Conservation (phyloP, 106 monocot genomes). For the Alisma plantagoaquatica region DNA sequence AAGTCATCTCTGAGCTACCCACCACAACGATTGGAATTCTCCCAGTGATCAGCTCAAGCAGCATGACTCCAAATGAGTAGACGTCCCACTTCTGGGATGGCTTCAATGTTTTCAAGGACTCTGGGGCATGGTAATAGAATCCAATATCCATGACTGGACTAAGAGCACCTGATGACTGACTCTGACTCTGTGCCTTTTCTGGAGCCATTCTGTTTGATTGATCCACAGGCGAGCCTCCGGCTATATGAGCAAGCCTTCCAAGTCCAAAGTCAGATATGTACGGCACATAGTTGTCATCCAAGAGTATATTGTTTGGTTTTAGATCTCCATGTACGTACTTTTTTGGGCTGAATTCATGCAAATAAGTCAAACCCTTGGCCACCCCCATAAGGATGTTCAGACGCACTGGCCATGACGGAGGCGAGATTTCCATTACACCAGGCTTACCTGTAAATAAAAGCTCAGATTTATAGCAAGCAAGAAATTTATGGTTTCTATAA, state of each 20-base stretch:
- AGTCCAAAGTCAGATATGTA: constrained; percentile 83
- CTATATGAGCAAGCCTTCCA: constrained; percentile 50
- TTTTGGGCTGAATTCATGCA: constrained; percentile 89
- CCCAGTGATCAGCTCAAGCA: constrained; percentile 77
- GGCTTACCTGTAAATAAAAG: constrained; percentile 35
- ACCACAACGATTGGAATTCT: constrained; percentile 48
- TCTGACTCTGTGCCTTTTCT: constrained; percentile 28
- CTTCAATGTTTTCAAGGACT: constrained; percentile 52
- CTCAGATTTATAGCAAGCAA: too few relatives aligned
- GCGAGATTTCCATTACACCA: constrained; percentile 20
- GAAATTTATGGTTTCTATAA: too few relatives aligned
- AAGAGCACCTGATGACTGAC: constrained; percentile 25
- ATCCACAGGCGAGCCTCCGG: constrained; percentile 38
- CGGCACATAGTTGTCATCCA: constrained; percentile 55
- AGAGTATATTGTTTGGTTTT: constrained; percentile 66
- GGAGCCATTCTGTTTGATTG: constrained; percentile 33
- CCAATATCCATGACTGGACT: constrained; percentile 31
- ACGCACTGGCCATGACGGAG: constrained; percentile 47
- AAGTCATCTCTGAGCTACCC: constrained; percentile 43
- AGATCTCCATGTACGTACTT: constrained; percentile 92
- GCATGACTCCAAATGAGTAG: constrained; percentile 71
- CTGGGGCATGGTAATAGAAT: constrained; percentile 81
- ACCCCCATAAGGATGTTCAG: constrained; percentile 65
- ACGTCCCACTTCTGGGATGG: constrained; percentile 95
- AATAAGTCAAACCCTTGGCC: constrained; percentile 57